Percentiles rank a stretch among this genome's conserved stretches.
Evolutionary conservation across 192 early-diverging fungal genomes (phyloP).

Genomic region (Diversispora eburnea): DNA sequence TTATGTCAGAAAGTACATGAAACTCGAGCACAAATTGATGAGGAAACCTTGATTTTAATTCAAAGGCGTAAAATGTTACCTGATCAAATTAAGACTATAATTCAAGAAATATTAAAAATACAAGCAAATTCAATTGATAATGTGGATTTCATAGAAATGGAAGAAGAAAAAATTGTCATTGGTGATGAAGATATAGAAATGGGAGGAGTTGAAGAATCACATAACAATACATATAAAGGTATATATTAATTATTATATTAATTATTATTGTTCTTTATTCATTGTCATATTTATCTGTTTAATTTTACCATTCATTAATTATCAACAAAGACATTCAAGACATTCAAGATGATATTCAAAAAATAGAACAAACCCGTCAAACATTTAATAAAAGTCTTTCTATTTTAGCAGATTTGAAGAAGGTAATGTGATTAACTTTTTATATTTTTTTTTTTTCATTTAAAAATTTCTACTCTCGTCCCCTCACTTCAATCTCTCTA

Average conservation of each 20-base stretch:
- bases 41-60: not conserved
- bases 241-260: no score
- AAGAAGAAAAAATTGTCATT: not conserved
- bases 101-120: not conserved
- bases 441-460: not conserved
- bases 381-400: constrained; percentile 3
- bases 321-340: no score
- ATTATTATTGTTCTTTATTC: no score
- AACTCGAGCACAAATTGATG: not conserved
- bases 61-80: constrained; percentile 1
- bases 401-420: constrained; percentile 11
- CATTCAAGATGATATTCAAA: not conserved
- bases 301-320: not conserved
- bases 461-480: no score
- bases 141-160: not conserved
- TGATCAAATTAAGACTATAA: not conserved
- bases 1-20: not conserved
- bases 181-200: not conserved
- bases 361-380: not conserved
- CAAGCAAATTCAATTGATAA: not conserved
- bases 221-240: not conserved
- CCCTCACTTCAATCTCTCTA: not conserved
- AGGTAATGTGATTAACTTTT: not conserved
- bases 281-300: not conserved
- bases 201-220: not conserved